Conservation (phyloP, 2,329 filamentous ascomycete species). For the Verticillium isaacii region DNA sequence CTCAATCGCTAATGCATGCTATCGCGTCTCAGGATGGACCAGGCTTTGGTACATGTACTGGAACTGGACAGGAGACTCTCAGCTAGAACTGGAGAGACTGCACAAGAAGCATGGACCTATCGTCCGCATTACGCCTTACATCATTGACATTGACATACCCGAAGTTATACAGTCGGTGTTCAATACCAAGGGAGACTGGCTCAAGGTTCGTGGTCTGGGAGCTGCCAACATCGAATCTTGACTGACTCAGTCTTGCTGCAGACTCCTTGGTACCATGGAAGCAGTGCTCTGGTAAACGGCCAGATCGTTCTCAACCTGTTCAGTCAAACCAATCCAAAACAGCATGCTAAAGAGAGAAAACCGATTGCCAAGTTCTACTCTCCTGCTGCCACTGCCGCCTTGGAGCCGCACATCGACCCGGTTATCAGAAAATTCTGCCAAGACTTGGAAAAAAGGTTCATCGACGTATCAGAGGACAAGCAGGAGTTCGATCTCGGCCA, state of each 20-base stretch:
- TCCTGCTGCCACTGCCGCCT: conserved; percentile 6
- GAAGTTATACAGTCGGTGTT: conserved; percentile 31
- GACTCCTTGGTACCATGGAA: conserved; percentile 20
- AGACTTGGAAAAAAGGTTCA: conserved; percentile 25
- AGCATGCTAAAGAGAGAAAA: conserved; percentile 15
- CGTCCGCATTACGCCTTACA: conserved; percentile 34
- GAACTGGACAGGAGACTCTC: conserved; percentile 20
- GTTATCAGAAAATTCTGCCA: conserved; percentile 24
- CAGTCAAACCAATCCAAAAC: conserved; percentile 16
- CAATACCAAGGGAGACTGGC: conserved; percentile 24
- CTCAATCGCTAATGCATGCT: too few relatives aligned
- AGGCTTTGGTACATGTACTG: conserved; percentile 30
- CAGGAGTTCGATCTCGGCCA: conserved; percentile 30
- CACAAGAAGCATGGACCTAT: conserved; percentile 33
- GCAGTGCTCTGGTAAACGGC: conserved; percentile 19
- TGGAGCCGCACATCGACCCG: conserved; percentile 23
- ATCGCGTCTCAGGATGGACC: conserved; percentile 17
- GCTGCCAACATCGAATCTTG: neutral
- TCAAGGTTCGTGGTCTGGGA: conserved; percentile 15
- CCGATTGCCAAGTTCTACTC: conserved; percentile 24
- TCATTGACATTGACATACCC: conserved; percentile 30
- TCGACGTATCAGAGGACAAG: conserved; percentile 16
- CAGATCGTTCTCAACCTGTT: conserved; percentile 20
- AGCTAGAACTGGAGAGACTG: conserved; percentile 23
- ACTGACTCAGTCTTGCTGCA: neutral